Conservation (phyloP, 1,284 basidiomycete species). For the Pterulicium gracile region DNA sequence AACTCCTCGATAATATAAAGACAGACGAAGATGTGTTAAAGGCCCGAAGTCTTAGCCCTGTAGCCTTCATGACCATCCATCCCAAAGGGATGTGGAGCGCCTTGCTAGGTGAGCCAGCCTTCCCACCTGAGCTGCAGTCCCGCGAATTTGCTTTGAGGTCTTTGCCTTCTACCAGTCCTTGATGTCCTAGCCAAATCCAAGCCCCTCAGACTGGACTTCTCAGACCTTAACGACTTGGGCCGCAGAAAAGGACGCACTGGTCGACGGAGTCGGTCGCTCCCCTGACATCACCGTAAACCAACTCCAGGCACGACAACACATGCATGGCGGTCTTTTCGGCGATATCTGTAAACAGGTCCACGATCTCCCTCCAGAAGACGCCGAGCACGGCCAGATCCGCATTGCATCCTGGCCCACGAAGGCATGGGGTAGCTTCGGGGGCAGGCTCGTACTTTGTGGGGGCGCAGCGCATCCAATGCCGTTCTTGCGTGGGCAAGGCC, state of each 20-base stretch:
- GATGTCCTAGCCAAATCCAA: background rate
- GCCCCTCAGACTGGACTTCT: background rate
- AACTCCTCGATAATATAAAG: background rate
- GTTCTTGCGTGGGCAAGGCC: background rate
- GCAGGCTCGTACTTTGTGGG: background rate
- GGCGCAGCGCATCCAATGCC: slow-evolving; percentile 1
- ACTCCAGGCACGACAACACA: background rate
- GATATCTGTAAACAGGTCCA: background rate
- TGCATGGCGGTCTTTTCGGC: background rate
- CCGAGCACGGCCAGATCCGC: background rate
- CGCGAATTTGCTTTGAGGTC: background rate
- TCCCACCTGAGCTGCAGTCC: background rate
- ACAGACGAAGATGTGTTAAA: background rate
- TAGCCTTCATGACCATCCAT: background rate
- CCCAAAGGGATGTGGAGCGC: background rate
- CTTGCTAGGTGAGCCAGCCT: background rate
- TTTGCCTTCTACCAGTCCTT: background rate
- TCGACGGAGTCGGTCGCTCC: slow-evolving; percentile 1
- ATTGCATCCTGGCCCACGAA: background rate
- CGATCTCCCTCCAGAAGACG: background rate
- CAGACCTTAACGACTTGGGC: background rate
- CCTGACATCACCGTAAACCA: background rate
- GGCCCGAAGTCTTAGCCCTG: background rate
- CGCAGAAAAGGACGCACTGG: background rate
- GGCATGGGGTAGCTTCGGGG: background rate